Evolutionary conservation across 2,329 filamentous ascomycete species (phyloP).

Genomic region (Ophiostoma australiae): DNA sequence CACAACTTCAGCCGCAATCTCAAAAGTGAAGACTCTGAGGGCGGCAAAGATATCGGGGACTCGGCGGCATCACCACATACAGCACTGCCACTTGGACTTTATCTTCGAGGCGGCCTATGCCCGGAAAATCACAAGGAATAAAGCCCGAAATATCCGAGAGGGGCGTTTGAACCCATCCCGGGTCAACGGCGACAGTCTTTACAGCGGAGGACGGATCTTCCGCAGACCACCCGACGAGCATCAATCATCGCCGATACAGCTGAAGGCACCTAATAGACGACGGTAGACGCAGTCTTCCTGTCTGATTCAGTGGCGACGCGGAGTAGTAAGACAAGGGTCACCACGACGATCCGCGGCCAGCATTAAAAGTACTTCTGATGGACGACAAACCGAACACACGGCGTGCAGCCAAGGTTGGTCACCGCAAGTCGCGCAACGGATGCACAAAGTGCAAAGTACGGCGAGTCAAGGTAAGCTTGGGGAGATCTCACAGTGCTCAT

Average conservation of each 20-base stretch:
- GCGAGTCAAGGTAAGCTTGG: conserved; percentile 31
- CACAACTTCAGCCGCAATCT: not conserved
- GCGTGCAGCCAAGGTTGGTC: conserved; percentile 30
- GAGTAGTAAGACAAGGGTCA: not conserved
- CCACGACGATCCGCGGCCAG: not conserved
- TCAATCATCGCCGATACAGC: not conserved
- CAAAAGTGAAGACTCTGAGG: not conserved
- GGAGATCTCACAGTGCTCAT: not conserved
- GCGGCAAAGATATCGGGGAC: not conserved
- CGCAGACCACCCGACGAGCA: not conserved
- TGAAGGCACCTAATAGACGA: not conserved
- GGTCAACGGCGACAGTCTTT: not conserved
- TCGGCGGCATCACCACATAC: not conserved
- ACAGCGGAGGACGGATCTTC: not conserved
- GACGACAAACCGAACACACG: not conserved
- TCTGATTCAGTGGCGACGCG: not conserved
- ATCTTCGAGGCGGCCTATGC: not conserved
- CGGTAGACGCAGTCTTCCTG: not conserved
- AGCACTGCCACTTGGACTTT: not conserved
- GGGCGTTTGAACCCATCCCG: not conserved
- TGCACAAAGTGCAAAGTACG: conserved; percentile 33
- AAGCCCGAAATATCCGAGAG: not conserved
- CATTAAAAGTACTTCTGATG: not conserved
- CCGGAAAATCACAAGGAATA: not conserved
- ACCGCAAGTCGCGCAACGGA: conserved; percentile 34